Evolutionary conservation across 768 basidiomycete species (phyloP), one percentile per base, ranked within the genome.

Genomic region (Suillus hirtellus): DNA sequence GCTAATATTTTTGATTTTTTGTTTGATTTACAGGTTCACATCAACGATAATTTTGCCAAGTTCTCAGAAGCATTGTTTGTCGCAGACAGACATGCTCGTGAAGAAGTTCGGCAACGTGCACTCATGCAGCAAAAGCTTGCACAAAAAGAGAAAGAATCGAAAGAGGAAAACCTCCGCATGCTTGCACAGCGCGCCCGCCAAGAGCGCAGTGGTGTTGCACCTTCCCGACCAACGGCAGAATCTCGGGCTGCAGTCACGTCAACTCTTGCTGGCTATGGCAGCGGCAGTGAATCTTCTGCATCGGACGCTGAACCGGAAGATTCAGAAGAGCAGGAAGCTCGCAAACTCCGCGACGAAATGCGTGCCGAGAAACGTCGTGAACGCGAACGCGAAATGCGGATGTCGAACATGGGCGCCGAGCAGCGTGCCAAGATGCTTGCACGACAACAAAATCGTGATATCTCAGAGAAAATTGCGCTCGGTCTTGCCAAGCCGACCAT

Each of bases 91-190:
- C 96, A 98, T 77, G 96, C 97, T 2, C 92, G 97, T 65, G 96
- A 99, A 72, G 97, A 99, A 78, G 97, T 99, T 50, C 87, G 95
- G 31, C 95, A 99, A 73, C 90, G 97, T 60, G 81, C 96, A 4
- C 85, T 97, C 62, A 98, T 99, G 96, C 96, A 99, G 72, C 97
- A 99, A 75, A 95, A 96, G 72, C 83, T 99, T n/a, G 95, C 93
- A 12, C 91, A 97, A 76, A 99, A 99, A 79, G 95, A 98, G 81
- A 98, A 98, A 77, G 75, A 76, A 60, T 95, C 90, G 24, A 99
- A 99, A 72, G 97, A 99, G 77, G 97, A 99, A 77, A 93, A 93
- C 72, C 83, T 99, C 46, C 90, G 97, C 56, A 76, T 95, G 70
- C 82, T 99, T 47, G 97, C 97, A 14, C 96, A 98, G 72, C 91